Evolutionary conservation across 371 early-diverging fungal genomes (phyloP), one percentile per base, ranked within the genome.

Genomic region (Mucor velutinosus): DNA sequence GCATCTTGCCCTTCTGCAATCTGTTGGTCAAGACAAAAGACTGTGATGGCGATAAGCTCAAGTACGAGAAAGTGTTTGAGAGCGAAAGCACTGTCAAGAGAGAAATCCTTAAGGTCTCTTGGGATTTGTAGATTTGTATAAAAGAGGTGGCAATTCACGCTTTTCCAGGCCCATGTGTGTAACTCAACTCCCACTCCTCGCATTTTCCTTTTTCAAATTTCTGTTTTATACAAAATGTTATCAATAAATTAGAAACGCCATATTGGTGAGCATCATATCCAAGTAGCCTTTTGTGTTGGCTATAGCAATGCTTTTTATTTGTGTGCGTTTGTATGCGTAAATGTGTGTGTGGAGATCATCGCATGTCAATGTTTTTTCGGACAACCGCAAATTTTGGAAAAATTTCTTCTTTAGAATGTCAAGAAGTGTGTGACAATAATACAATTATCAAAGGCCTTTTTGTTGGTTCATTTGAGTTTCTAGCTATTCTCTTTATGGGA

Each of bases 81-180:
- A 83, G 85, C 33, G 79, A 86, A 7, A 86, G 84, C 43, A 86
- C 89, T 29, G 93, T 96, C 56, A 85, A 88, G 57, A 85, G 96
- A 10, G 95, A 95, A 77, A 93, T 96, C 35, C 81, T 94, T n/a
- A 78, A 85, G 65, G 74, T 92, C 27, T 77, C 83, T 25, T 89
- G 89, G 89, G 76, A 80, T 57, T 65, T 68, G 29, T 72, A 64
- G 41, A 47, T 53, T 27, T 53, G 53, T 8, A 53, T 11, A 53
- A 53, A 53, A 61, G 35, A 62, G 51, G 65, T 37, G 51, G 7
- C 35, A 47, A 25, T 65, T 47, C 65, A 65, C 65, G 65, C 59
- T 65, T 49, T 65, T 11, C 7, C 7, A 47, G 41, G 32, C 8
- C 15, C 6, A 6, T 8, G 5, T 27, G 53, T 53, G 27, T 53